Percentiles rank a stretch among this genome's conserved stretches.
Conservation (phyloP, 805 yeast species). For the Babjeviella inositovora region DNA sequence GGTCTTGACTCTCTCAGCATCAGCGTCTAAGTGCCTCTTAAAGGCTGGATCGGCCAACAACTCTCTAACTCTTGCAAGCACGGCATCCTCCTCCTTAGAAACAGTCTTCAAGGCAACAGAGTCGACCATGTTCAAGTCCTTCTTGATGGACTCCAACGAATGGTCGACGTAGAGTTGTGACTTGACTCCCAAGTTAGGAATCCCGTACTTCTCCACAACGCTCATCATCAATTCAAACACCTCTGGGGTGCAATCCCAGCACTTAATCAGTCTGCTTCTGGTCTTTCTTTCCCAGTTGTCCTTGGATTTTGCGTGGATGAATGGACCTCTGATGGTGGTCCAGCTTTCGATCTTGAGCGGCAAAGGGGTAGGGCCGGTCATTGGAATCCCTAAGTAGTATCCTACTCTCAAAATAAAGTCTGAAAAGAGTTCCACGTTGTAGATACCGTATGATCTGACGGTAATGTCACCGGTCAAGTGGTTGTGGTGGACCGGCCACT, state of each 20-base stretch:
- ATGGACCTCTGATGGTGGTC: constrained; percentile 89
- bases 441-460: constrained; percentile 55
- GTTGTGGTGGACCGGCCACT: constrained; percentile 50
- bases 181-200: constrained; percentile 73
- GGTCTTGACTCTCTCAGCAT: too few relatives aligned
- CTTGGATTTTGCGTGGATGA: constrained; percentile 86
- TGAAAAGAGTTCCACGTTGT: constrained; percentile 56
- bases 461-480: constrained; percentile 66
- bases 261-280: constrained; percentile 52
- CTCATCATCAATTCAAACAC: constrained; percentile 72
- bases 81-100: constrained; percentile 15
- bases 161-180: constrained; percentile 49
- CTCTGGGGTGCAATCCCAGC: constrained; percentile 78
- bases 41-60: constrained; percentile 59
- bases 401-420: constrained; percentile 88
- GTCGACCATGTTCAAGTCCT: constrained; percentile 15
- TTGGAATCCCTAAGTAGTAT: constrained; percentile 78
- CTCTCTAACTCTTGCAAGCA: constrained; percentile 54
- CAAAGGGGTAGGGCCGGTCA: constrained; percentile 53
- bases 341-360: constrained; percentile 70
- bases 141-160: constrained; percentile 22
- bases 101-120: constrained; percentile 7
- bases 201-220: constrained; percentile 58
- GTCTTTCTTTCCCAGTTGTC: constrained; percentile 89
- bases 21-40: constrained; percentile 31